phyloP scores from a whole-genome alignment of 495 filamentous ascomycete genomes.

The Apodospora peruviana region DNA sequence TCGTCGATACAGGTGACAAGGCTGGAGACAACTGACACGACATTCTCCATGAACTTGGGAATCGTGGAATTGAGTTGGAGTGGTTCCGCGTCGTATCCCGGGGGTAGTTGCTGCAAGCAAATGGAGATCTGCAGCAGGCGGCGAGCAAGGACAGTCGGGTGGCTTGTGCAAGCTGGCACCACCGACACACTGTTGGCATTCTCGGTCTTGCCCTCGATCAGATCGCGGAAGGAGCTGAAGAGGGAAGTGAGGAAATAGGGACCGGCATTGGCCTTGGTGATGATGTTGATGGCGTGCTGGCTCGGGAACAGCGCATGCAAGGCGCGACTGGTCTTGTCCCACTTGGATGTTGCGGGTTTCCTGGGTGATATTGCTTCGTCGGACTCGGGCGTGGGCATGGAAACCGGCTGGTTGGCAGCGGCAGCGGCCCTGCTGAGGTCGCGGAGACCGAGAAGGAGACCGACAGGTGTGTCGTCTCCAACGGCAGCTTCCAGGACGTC shows the following conservation, averaged over 20 bases:
- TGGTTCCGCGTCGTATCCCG: conserved; percentile 15
- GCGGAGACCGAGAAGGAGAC: conserved; percentile 14
- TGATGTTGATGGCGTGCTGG: conserved; percentile 30
- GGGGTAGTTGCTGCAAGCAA: conserved; percentile 42
- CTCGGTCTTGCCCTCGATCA: conserved; percentile 19
- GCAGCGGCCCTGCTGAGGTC: conserved; percentile 6
- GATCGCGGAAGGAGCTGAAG: conserved; percentile 18
- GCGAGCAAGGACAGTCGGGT: conserved; percentile 41
- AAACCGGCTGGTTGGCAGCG: conserved; percentile 2
- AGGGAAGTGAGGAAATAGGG: conserved; percentile 27
- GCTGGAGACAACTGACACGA: conserved; percentile 30
- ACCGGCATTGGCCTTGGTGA: conserved; percentile 21
- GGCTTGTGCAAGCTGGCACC: conserved; percentile 28
- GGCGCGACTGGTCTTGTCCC: conserved; percentile 22
- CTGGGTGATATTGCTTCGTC: conserved; percentile 6
- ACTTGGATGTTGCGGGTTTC: conserved; percentile 1
- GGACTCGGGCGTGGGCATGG: conserved; percentile 21
- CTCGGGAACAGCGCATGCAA: conserved; percentile 35
- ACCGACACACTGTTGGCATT: conserved; percentile 17
- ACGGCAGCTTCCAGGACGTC: conserved; percentile 9
- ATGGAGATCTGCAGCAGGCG: conserved; percentile 42
- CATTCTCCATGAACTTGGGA: conserved; percentile 23
- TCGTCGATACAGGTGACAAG: conserved; percentile 46
- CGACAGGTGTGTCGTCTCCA: conserved; percentile 17
- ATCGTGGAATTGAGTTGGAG: conserved; percentile 28